A percentile compares a stretch with the other conserved stretches of the same genome.
These are phyloP conservation scores for Phaseolus lunatus DNA, from an alignment of 306 rosid species.

Conservation along the genomic window DNA sequence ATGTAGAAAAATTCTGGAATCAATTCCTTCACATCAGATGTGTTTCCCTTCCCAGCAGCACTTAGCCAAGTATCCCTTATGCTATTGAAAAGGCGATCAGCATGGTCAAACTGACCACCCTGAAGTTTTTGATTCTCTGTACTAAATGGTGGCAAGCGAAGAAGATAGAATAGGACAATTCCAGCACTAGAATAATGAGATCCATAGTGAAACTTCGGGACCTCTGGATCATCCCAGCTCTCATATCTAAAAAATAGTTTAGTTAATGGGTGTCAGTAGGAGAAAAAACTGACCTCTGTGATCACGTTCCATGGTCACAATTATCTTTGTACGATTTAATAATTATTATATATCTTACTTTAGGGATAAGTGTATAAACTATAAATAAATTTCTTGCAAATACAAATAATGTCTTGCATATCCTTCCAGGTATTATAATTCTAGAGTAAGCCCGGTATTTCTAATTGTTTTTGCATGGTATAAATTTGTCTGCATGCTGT, in stretches of 20 bases:
- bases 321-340: neutral
- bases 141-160: constrained; percentile 97
- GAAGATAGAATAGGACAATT: constrained; percentile 95
- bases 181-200: constrained; percentile 99
- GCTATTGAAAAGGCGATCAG: constrained; percentile 99
- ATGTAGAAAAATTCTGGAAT: constrained; percentile 98
- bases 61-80: constrained; percentile 95
- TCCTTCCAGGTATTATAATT: constrained; percentile 31
- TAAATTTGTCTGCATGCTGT: constrained; percentile 10
- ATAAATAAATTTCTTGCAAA: constrained; percentile 21
- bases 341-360: constrained; percentile 16
- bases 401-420: constrained; percentile 15
- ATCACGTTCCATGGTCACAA: constrained; percentile 23
- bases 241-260: constrained; percentile 66
- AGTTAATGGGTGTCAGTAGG: constrained; percentile 6
- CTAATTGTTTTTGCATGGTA: constrained; percentile 13
- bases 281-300: constrained; percentile 28
- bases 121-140: constrained; percentile 96
- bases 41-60: constrained; percentile 99
- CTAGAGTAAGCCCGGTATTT: neutral
- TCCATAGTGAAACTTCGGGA: constrained; percentile 98
- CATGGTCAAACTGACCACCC: constrained; percentile 99
- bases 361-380: neutral
- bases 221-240: constrained; percentile 99
- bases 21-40: constrained; percentile 98